Conservation (phyloP, 2,329 filamentous ascomycete genomes). For the Aspergillus sp. region DNA sequence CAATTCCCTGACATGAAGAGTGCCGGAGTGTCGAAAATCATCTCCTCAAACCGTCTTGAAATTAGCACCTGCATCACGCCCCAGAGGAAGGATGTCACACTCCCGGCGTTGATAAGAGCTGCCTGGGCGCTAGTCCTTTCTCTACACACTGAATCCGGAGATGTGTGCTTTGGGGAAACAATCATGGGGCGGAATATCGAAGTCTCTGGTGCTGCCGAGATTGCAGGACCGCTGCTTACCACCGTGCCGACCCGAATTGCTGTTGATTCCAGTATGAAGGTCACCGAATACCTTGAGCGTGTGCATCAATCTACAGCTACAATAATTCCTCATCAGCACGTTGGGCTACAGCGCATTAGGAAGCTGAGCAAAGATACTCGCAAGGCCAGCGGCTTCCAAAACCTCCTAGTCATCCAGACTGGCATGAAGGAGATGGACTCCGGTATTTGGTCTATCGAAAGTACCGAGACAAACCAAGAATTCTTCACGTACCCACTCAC, state of each 20-base stretch:
- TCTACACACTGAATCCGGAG: slow-evolving; percentile 47
- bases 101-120: slow-evolving; percentile 51
- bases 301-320: slow-evolving; percentile 58
- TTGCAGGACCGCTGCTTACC: slow-evolving; percentile 46
- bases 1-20: slow-evolving; percentile 30
- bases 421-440: slow-evolving; percentile 24
- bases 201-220: slow-evolving; percentile 48
- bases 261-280: slow-evolving; percentile 36
- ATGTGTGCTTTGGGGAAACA: slow-evolving; percentile 57
- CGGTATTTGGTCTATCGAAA: slow-evolving; percentile 24
- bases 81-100: slow-evolving; percentile 18
- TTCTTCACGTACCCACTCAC: slow-evolving; percentile 63
- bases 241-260: slow-evolving; percentile 41
- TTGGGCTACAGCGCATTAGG: slow-evolving; percentile 54
- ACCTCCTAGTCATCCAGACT: slow-evolving; percentile 46
- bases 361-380: slow-evolving; percentile 49
- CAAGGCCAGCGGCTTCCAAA: slow-evolving; percentile 47
- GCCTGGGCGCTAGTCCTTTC: slow-evolving; percentile 54
- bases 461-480: slow-evolving; percentile 50
- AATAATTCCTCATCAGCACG: slow-evolving; percentile 65
- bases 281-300: slow-evolving; percentile 53
- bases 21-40: slow-evolving; percentile 15
- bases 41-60: slow-evolving; percentile 14
- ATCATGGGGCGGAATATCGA: slow-evolving; percentile 55
- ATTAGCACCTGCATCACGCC: slow-evolving; percentile 36